A percentile compares a stretch with the other conserved stretches of the same genome.
Evolutionary conservation across 495 filamentous ascomycete genomes (phyloP).

Genomic region (Immersiella caudata): DNA sequence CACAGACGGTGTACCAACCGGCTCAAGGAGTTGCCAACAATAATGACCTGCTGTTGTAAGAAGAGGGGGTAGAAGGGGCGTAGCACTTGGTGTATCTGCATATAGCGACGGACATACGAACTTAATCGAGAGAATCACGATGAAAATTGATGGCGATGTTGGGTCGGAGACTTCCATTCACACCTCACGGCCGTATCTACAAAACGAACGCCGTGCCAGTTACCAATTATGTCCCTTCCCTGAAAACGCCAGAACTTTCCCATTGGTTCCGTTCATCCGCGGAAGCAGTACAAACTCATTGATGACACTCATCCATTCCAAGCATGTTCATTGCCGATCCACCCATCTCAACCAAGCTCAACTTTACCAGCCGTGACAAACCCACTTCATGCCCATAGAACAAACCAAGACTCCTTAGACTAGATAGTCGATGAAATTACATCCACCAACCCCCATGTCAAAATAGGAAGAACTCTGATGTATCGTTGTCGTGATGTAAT

Average conservation of each 20-base stretch:
- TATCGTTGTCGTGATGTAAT: neutral
- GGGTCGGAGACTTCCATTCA: neutral
- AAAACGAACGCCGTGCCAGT: neutral
- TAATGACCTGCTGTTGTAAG: constrained; percentile 60
- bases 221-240: neutral
- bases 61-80: neutral
- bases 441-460: neutral
- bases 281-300: neutral
- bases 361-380: neutral
- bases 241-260: neutral
- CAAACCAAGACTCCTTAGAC: neutral
- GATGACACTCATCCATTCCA: neutral
- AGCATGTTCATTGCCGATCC: neutral
- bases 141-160: neutral
- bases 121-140: neutral
- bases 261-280: neutral
- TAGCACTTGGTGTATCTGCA: neutral
- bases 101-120: neutral
- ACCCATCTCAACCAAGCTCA: neutral
- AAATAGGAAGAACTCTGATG: neutral
- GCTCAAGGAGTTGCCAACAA: constrained; percentile 53
- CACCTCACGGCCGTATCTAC: neutral
- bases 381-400: neutral
- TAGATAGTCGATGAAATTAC: neutral
- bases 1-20: constrained; percentile 61